Percentiles rank a stretch among this genome's conserved stretches.
Conservation (phyloP, 768 basidiomycete species). For the Mycena crocata region DNA sequence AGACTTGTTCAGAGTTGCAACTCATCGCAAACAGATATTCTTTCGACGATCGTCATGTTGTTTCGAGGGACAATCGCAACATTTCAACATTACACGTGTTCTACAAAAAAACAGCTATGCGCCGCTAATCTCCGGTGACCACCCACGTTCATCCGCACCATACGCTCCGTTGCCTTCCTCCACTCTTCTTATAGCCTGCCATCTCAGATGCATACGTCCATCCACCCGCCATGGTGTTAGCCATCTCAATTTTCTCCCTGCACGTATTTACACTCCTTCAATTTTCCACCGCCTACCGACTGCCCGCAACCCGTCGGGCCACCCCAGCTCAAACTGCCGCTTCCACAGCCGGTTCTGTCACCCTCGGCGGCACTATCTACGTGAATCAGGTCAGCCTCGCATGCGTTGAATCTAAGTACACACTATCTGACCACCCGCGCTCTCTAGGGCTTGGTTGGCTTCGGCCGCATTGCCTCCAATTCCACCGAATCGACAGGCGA, state of each 20-base stretch:
- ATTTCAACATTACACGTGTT: too few species aligned
- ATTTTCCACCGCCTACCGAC: background rate
- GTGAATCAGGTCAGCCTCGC: constrained; percentile 18
- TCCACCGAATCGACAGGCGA: constrained; percentile 68
- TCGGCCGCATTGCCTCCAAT: constrained; percentile 71
- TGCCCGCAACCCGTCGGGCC: background rate
- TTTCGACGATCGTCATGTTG: too few species aligned
- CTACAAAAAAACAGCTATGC: too few species aligned
- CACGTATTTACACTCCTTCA: background rate
- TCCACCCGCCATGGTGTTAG: background rate
- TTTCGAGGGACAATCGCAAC: too few species aligned
- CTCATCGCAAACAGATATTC: too few species aligned
- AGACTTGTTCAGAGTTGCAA: too few species aligned
- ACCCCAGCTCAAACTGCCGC: constrained; percentile 3
- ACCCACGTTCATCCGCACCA: too few species aligned
- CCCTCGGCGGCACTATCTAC: constrained; percentile 27
- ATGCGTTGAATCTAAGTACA: background rate
- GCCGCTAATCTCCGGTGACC: too few species aligned
- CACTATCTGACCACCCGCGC: background rate
- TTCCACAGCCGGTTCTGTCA: constrained; percentile 15
- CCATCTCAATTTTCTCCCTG: background rate
- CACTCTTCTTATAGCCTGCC: background rate
- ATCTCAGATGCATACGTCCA: background rate
- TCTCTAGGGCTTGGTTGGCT: constrained; percentile 65
- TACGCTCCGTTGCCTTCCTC: too few species aligned